Conservation (phyloP, 2,329 filamentous ascomycete genomes). For the Fusarium poae region DNA sequence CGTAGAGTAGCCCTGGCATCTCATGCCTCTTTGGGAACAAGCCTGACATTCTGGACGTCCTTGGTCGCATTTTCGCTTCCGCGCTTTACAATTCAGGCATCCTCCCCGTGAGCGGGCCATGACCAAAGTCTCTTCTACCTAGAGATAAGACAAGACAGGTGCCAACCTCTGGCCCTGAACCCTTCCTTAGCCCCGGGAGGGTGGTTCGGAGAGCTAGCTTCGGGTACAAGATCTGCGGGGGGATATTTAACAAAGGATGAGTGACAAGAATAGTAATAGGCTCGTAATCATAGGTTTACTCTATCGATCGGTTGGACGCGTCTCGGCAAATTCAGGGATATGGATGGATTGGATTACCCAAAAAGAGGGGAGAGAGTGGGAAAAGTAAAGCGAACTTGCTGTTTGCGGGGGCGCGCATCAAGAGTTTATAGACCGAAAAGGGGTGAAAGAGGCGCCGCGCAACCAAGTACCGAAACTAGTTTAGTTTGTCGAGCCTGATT, state of each 20-base stretch:
- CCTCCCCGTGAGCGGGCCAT: conserved; percentile 43
- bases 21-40: conserved; percentile 38
- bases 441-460: conserved; percentile 48
- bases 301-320: background rate
- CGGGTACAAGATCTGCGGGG: conserved; percentile 3
- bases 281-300: background rate
- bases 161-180: background rate
- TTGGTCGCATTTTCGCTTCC: conserved; percentile 48
- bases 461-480: conserved; percentile 17
- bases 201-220: background rate
- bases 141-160: background rate
- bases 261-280: background rate
- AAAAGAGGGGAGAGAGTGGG: conserved; percentile 7
- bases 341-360: background rate
- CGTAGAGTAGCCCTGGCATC: conserved; percentile 43
- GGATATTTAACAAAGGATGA: background rate
- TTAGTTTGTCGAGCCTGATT: conserved; percentile 1
- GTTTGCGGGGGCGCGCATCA: conserved; percentile 3
- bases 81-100: conserved; percentile 46
- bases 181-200: background rate
- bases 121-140: background rate
- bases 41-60: conserved; percentile 39
- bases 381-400: background rate
- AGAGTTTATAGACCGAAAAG: conserved; percentile 44
- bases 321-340: conserved; percentile 6